Evolutionary conservation across 148 eudicot genomes (phyloP).

Genomic region (Mesembryanthemum crystallinum): DNA sequence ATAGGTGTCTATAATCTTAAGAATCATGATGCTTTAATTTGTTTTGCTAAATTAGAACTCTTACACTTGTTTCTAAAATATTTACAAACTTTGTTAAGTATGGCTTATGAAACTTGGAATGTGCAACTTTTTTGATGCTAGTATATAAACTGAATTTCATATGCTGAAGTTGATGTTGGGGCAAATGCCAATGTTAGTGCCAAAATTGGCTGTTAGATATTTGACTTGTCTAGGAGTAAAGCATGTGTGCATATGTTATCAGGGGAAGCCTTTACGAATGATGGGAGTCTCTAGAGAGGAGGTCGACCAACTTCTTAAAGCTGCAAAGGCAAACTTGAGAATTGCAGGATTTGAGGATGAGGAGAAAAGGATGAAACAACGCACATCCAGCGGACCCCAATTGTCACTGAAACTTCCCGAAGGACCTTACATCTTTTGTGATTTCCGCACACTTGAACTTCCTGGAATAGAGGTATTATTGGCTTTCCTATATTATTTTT

Average conservation of each 20-base stretch:
- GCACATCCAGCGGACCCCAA: slow-evolving; percentile 34
- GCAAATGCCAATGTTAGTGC: not conserved
- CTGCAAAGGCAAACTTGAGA: slow-evolving; percentile 58
- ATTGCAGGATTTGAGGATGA: slow-evolving; percentile 95
- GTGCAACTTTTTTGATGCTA: not conserved
- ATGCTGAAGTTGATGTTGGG: not conserved
- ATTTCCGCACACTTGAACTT: slow-evolving; percentile 73
- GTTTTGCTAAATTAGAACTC: not conserved
- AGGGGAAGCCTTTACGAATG: slow-evolving; percentile 83
- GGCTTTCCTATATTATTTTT: not conserved
- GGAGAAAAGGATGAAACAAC: slow-evolving; percentile 69
- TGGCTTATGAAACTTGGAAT: slow-evolving; percentile 1
- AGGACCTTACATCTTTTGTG: slow-evolving; percentile 78
- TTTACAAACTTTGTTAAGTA: not conserved
- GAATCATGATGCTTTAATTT: not conserved
- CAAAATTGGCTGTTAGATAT: not conserved
- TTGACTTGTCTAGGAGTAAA: not conserved
- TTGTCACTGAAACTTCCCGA: slow-evolving; percentile 62
- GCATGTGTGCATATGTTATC: slow-evolving; percentile 23
- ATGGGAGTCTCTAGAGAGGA: slow-evolving; percentile 79
- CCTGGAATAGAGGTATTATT: slow-evolving; percentile 70
- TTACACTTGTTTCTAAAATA: not conserved
- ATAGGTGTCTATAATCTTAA: not conserved
- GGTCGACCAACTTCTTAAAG: slow-evolving; percentile 61
- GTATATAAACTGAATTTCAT: not conserved